Base-by-base conservation (phyloP, 1,284 basidiomycete species). In the Kwoniella shivajii region DNA sequence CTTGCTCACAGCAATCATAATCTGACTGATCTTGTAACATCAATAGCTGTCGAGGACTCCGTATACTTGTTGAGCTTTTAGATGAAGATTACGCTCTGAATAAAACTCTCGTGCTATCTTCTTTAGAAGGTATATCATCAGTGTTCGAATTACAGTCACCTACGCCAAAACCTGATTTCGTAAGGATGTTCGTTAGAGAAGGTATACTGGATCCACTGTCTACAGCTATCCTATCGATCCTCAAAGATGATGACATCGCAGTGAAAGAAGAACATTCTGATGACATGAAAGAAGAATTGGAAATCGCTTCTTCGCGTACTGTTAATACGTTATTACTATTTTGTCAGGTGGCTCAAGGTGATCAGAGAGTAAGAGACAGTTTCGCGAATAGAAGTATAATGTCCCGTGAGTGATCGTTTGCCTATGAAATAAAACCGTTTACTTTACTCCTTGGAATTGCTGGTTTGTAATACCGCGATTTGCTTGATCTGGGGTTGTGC, bases 131-230 rank as follows among this genome's bases (percentile, higher is more conserved):
- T 11, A 93, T 99, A 53, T 88, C 88, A 53, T 92, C 88, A 64
- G 95, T 98, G 2, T 95, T 99, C 69, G 94, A 98, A 65, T 83
- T 98, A 22, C 82, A 83, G 66, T 92, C 90, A 48, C 91, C 94
- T 1, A 96, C 93, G 7, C 94, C 93, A 7, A 91, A 96, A 70
- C 97, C 95, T 72, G 95, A 98, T 77, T 97, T 98, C 73, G 98
- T 94, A 73, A 86, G 95, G 16, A 96, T 98, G 90, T 94, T 98
- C 78, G 92, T 96, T 30, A 85, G 92, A 24, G 95, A 97, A 77
- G 94, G 94, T 16, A 82, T 98, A 5, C 82, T 97, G 34, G 94
- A 97, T 65, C 95, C 95, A 0, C 79, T 99, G 1, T 92, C 93
- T 0, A 87, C 88, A 0, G 93, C 94, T 0, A 78, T 99, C 37